Conservation (phyloP, 768 basidiomycete species). For the Sistotremastrum suecicum region DNA sequence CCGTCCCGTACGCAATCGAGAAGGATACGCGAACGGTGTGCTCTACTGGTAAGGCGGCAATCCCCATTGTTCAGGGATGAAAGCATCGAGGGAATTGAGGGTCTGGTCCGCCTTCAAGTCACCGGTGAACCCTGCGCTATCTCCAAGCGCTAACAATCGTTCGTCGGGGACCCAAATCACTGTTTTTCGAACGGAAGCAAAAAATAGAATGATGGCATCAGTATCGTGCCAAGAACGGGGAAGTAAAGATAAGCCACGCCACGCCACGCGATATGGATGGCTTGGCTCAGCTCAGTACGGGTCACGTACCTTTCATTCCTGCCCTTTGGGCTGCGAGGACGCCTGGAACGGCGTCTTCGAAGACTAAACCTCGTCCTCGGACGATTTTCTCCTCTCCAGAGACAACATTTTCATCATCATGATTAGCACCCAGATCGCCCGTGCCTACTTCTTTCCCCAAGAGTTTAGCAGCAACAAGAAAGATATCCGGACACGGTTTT, state of each 20-base stretch:
- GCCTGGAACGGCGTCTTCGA: slow-evolving; percentile 71
- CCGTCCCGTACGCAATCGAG: background rate
- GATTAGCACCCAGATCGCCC: slow-evolving; percentile 20
- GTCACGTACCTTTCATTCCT: slow-evolving; percentile 62
- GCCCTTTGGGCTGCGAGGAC: slow-evolving; percentile 72
- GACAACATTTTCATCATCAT: slow-evolving; percentile 10
- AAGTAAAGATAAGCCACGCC: too few species aligned
- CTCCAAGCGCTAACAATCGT: slow-evolving; percentile 41
- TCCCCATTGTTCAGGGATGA: slow-evolving; percentile 75
- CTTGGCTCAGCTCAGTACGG: background rate
- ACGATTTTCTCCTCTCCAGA: slow-evolving; percentile 27
- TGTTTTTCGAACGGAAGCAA: slow-evolving; percentile 15
- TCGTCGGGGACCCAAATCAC: slow-evolving; percentile 80
- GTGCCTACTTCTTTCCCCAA: slow-evolving; percentile 42
- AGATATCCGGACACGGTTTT: slow-evolving; percentile 79
- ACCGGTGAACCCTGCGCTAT: slow-evolving; percentile 16
- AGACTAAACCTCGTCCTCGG: slow-evolving; percentile 54
- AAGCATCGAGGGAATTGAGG: slow-evolving; percentile 50
- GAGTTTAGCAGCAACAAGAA: slow-evolving; percentile 55
- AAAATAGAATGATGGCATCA: background rate
- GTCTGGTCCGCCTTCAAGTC: slow-evolving; percentile 44
- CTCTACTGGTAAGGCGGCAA: slow-evolving; percentile 45
- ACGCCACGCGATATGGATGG: background rate
- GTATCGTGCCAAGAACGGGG: too few species aligned
- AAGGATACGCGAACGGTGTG: background rate